A percentile compares a stretch with the other conserved stretches of the same genome.
phyloP scores from a whole-genome alignment of 331 rosid genomes.

The Pyracantha coccinea region DNA sequence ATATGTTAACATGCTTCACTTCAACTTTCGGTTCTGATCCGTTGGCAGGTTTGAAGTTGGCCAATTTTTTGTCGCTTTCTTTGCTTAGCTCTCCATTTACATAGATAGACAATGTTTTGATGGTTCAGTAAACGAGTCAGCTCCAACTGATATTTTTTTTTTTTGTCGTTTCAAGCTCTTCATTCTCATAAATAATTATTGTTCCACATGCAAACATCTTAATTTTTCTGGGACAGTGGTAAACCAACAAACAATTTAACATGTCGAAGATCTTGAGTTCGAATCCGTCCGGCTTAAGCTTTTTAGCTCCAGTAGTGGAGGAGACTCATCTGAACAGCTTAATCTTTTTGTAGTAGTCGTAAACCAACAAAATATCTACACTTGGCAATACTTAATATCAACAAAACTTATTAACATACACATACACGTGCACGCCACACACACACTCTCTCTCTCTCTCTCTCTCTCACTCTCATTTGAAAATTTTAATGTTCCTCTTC shows the following conservation, averaged over 20 bases:
- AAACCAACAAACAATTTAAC: background rate
- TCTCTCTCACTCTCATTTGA: background rate
- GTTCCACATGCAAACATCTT: background rate
- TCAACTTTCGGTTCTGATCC: background rate
- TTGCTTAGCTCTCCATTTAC: background rate
- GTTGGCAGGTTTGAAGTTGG: background rate
- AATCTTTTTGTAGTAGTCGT: background rate
- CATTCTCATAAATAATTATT: background rate
- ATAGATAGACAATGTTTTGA: background rate
- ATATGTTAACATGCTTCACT: background rate
- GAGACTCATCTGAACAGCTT: background rate
- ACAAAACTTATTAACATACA: background rate
- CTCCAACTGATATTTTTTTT: background rate
- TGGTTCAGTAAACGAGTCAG: background rate
- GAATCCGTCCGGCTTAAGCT: background rate
- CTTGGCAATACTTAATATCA: background rate
- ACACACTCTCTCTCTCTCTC: background rate
- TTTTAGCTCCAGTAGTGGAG: background rate
- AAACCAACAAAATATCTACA: background rate
- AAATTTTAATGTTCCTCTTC: background rate
- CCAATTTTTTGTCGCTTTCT: background rate
- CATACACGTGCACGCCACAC: too few relatives aligned
- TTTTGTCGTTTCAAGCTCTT: background rate
- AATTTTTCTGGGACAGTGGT: background rate
- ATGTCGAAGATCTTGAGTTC: background rate